Evolutionary conservation across 768 basidiomycete genomes (phyloP), one percentile per base, ranked within the genome.

Genomic region (Mycena galopus): DNA sequence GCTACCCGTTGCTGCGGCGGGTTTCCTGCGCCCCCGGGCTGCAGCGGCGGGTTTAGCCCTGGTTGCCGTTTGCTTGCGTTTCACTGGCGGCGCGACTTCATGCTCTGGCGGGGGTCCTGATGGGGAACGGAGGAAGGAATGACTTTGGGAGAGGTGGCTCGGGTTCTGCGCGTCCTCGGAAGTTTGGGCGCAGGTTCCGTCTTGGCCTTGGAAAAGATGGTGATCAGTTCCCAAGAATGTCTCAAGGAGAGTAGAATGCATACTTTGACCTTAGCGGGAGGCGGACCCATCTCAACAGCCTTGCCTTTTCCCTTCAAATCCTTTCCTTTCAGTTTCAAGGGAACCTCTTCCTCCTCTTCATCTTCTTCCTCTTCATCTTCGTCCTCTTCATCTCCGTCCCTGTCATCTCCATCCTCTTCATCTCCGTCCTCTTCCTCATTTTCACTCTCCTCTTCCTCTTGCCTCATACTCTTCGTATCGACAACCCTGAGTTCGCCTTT

Each of bases 71-170:
- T 63, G 47, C 56, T 71, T 76, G 42, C 62, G 64, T 42, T 69
- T 71, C 35, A 19, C 67, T n/a, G n/a, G n/a, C 37, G 64, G 64
- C 53, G 74, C 65, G 14, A 44, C 57, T 8, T 69, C 30, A n/a
- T 76, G 70, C 21, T 55, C 71, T 21, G 35, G 53, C 19, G 74
- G 76, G 37, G 76, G 51, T 90, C 88, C 77, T 91, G 88, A 44
- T 88, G 86, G 4, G 91, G 90, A 53, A 89, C 81, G 21, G 92
- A 93, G 0, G 91, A 91, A 8, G 91, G 91, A 16, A 92, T 79
- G 64, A 92, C 79, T 64, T 86, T 81, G 11, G 62, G 56, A 30
- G 66, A 73, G 5, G 9, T 23, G 9, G 58, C 58, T 25, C 42
- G 61, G 16, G 32, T 37, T 76, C 77, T 56, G 67, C 77, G 67